Evolutionary conservation across 2,329 filamentous ascomycete genomes (phyloP).

Genomic region (Diaporthe vexans): DNA sequence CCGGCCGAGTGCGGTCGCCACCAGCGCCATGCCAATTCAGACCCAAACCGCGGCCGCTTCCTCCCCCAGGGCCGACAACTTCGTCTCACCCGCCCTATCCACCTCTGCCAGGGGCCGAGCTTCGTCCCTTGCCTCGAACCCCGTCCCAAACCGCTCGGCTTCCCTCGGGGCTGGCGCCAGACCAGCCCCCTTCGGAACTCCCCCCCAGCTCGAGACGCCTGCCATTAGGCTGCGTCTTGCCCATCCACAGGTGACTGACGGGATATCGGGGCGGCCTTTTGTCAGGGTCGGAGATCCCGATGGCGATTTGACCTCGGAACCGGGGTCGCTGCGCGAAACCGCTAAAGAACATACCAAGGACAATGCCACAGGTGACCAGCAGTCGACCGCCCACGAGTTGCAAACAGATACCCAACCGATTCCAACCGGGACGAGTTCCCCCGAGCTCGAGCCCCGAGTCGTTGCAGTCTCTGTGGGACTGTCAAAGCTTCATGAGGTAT

Average conservation of each 20-base stretch:
- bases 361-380: not conserved
- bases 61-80: slow-evolving; percentile 34
- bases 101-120: slow-evolving; percentile 40
- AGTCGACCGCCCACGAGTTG: not conserved
- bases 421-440: not conserved
- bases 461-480: slow-evolving; percentile 85
- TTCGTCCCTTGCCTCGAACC: slow-evolving; percentile 36
- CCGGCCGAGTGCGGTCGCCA: slow-evolving; percentile 35
- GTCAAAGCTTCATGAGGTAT: slow-evolving; percentile 90
- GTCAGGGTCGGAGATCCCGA: slow-evolving; percentile 56
- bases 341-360: not conserved
- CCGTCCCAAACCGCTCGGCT: slow-evolving; percentile 25
- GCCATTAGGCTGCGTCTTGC: slow-evolving; percentile 40
- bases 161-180: slow-evolving; percentile 28
- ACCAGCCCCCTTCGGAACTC: slow-evolving; percentile 17
- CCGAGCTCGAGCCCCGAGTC: slow-evolving; percentile 42
- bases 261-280: slow-evolving; percentile 69
- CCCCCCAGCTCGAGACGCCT: slow-evolving; percentile 44
- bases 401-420: not conserved
- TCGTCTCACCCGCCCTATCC: slow-evolving; percentile 36
- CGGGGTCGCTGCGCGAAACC: not conserved
- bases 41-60: slow-evolving; percentile 23
- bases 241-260: slow-evolving; percentile 57
- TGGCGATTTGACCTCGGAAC: slow-evolving; percentile 10
- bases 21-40: slow-evolving; percentile 1